A percentile compares a stretch with the other conserved stretches of the same genome.
Conservation (phyloP, 2,329 filamentous ascomycete genomes). For the Apiospora hydei region DNA sequence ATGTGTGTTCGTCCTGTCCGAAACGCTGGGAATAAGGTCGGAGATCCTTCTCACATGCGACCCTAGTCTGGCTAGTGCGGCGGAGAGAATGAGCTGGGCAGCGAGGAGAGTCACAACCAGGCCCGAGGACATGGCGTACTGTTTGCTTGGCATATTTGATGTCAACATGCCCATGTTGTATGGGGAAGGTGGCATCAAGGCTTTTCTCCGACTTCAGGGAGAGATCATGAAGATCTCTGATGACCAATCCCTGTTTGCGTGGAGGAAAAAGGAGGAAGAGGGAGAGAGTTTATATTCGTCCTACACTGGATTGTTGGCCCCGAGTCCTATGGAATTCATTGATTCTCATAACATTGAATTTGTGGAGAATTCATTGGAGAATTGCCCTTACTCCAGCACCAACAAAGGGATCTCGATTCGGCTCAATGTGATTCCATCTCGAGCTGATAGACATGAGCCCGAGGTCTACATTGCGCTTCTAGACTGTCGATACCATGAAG, state of each 20-base stretch:
- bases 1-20: not conserved
- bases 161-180: constrained; percentile 31
- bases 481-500: not conserved
- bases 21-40: constrained; percentile 9
- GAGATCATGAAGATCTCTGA: constrained; percentile 28
- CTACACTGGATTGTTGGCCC: not conserved
- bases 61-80: not conserved
- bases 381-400: constrained; percentile 24
- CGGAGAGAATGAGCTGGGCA: constrained; percentile 26
- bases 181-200: constrained; percentile 29
- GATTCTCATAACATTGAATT: not conserved
- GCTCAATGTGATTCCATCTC: constrained; percentile 2
- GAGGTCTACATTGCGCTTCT: not conserved
- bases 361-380: not conserved
- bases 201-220: constrained; percentile 30
- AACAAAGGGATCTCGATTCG: constrained; percentile 26
- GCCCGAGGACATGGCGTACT: constrained; percentile 31
- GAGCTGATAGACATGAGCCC: not conserved
- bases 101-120: constrained; percentile 28
- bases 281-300: not conserved
- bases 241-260: constrained; percentile 21
- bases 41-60: not conserved
- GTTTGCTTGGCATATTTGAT: constrained; percentile 31
- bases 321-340: not conserved
- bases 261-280: not conserved